phyloP scores from a whole-genome alignment of 257 asterid species.

The Thymus mandschuricus region DNA sequence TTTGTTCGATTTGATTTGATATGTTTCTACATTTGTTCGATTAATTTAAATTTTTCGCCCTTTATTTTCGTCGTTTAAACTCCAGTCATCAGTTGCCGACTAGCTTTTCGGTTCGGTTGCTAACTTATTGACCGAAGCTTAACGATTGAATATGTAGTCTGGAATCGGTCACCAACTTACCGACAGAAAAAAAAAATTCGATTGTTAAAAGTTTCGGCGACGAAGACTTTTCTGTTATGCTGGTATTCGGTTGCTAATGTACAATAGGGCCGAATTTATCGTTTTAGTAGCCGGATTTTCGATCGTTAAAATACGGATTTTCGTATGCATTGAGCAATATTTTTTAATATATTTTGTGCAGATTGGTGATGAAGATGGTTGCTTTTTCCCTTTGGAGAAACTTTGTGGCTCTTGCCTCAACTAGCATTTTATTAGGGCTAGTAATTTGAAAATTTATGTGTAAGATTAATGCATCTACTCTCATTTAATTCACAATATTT shows the following conservation, averaged over 20 bases:
- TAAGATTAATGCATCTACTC: neutral
- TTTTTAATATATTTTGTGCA: constrained; percentile 24
- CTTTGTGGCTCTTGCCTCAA: neutral
- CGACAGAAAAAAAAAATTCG: no score
- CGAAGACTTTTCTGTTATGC: no score
- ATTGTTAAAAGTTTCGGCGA: no score
- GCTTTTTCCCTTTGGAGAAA: neutral
- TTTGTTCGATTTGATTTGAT: neutral
- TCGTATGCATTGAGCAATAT: neutral
- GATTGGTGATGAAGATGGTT: constrained; percentile 33
- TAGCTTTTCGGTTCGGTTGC: no score
- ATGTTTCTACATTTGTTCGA: neutral
- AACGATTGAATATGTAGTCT: no score
- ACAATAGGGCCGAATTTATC: no score
- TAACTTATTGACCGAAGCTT: no score
- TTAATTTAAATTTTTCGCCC: neutral
- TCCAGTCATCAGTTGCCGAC: no score
- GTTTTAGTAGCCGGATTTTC: no score
- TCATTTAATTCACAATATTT: neutral
- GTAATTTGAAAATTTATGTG: neutral
- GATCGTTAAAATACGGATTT: no score
- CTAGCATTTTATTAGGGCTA: neutral
- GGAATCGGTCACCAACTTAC: no score
- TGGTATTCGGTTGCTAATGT: no score
- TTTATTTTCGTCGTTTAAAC: neutral